Percentiles rank a stretch among this genome's conserved stretches.
These are phyloP conservation scores for Trichopus zeylanicus DNA, from an alignment of 116 monocot genomes.

Conservation along the genomic window DNA sequence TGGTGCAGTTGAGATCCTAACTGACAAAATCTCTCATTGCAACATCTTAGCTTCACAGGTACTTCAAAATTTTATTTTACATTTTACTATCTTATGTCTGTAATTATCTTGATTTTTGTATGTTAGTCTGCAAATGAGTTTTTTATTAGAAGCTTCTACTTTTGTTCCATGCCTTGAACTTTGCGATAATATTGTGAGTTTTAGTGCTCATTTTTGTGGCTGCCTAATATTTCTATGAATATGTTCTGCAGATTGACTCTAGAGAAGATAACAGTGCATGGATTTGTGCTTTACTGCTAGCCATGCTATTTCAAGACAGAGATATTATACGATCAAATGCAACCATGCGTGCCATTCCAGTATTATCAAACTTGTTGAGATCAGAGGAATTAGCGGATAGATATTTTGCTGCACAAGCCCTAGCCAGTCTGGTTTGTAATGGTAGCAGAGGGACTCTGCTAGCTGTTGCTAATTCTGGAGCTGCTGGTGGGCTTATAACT, in stretches of 20 bases:
- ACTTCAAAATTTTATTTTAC: slow-evolving; percentile 3
- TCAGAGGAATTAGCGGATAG: slow-evolving; percentile 75
- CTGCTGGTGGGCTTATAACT: slow-evolving; percentile 72
- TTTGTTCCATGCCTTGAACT: neutral
- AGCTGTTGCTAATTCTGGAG: slow-evolving; percentile 90
- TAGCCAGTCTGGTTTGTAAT: slow-evolving; percentile 75
- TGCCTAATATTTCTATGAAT: slow-evolving; percentile 10
- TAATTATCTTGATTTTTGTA: neutral
- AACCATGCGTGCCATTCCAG: slow-evolving; percentile 64
- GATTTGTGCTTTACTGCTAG: slow-evolving; percentile 79
- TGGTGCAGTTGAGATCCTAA: slow-evolving; percentile 76
- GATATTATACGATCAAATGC: slow-evolving; percentile 65
- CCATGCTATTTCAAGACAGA: slow-evolving; percentile 77
- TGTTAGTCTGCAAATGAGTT: neutral
- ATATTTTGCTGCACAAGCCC: slow-evolving; percentile 96
- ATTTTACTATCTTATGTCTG: neutral
- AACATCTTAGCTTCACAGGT: slow-evolving; percentile 61
- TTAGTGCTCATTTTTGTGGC: neutral
- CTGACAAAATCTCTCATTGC: slow-evolving; percentile 71
- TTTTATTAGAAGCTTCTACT: neutral
- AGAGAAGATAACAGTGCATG: slow-evolving; percentile 71
- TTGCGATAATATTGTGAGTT: too few species aligned
- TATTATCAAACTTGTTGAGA: slow-evolving; percentile 73
- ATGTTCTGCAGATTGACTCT: slow-evolving; percentile 53
- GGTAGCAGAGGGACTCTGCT: slow-evolving; percentile 86